A percentile compares a stretch with the other conserved stretches of the same genome.
phyloP scores from a whole-genome alignment of 2,329 filamentous ascomycete species.

The Epichloe hybrida region DNA sequence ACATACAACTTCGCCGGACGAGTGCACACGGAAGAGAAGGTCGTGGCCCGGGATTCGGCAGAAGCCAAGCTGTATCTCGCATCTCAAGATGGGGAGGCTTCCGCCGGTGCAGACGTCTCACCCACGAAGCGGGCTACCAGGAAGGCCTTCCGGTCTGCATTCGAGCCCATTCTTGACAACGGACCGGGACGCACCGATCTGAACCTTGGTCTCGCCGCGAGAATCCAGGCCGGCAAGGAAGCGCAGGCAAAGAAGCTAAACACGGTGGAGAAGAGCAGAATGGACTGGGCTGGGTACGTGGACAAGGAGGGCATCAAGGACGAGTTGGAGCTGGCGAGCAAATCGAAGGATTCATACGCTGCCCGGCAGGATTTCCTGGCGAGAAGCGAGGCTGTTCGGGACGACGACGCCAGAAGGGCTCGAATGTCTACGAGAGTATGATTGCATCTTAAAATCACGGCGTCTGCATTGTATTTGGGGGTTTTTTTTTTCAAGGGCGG shows the following conservation, averaged over 20 bases:
- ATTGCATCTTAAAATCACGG: background rate
- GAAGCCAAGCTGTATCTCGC: slow-evolving; percentile 52
- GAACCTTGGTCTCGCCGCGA: slow-evolving; percentile 39
- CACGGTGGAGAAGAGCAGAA: slow-evolving; percentile 57
- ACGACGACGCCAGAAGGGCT: slow-evolving; percentile 44
- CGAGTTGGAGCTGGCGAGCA: slow-evolving; percentile 50
- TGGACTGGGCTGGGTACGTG: slow-evolving; percentile 62
- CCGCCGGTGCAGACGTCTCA: slow-evolving; percentile 13
- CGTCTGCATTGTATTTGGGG: background rate
- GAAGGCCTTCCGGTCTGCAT: slow-evolving; percentile 46
- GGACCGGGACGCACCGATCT: slow-evolving; percentile 38
- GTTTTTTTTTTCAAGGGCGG: too few species aligned
- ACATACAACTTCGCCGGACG: slow-evolving; percentile 65
- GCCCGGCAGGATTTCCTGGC: slow-evolving; percentile 51
- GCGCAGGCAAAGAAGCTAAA: slow-evolving; percentile 51
- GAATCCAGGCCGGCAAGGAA: slow-evolving; percentile 33
- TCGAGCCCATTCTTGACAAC: slow-evolving; percentile 41
- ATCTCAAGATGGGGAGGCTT: slow-evolving; percentile 26
- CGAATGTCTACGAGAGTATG: slow-evolving; percentile 29
- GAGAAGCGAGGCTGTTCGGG: slow-evolving; percentile 47
- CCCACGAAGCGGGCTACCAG: slow-evolving; percentile 32
- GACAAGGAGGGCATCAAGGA: slow-evolving; percentile 59
- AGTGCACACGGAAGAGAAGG: slow-evolving; percentile 57
- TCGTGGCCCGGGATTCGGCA: slow-evolving; percentile 50
- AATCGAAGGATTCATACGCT: slow-evolving; percentile 50